Evolutionary conservation across 805 yeast species (phyloP), one percentile per base, ranked within the genome.

Genomic region (Torulaspora microellipsoides): DNA sequence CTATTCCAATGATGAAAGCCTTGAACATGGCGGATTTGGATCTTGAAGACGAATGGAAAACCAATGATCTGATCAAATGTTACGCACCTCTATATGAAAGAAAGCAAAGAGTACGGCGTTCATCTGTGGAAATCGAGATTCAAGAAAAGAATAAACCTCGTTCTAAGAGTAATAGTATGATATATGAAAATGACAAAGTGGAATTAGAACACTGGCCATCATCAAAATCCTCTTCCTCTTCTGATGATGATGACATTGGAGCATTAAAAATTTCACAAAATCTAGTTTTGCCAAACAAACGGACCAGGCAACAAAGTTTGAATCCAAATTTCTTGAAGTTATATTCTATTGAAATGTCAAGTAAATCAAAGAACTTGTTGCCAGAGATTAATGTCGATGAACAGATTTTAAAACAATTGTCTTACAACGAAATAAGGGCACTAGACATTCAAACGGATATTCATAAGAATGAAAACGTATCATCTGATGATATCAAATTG

Each of bases 341-440:
- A 7, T 55, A 58, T 41, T 61, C 67, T 1, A 41, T 61, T 11
- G 65, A 61, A 36, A 58, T 56, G 31, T 32, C 52, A 8, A 48
- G 55, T 30, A 58, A 54, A 30, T 31, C 31, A n/a, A 54, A 48
- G 30, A 54, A 53, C n/a, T 28, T 49, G 10, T 37, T 63, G 11
- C 66, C 67, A 3, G 59, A 61, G 29, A 48, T 63, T 12, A 52
- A 54, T 40, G 57, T 63, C 17, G 66, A 63, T 42, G 65, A 63
- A 31, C 42, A 44, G 10, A 47, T 62, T 11, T 49, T 62, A 14
- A 46, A 49, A 20, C 49, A 49, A 34, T 40, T 62, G 8, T 42
- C 49, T 7, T 49, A 45, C 40, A 28, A 43, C 5, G 62, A 59
- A 14, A 55, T 59, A 17, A 45, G 55, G 47, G 43, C 45, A 1